These are phyloP conservation scores for Termitomyces sp. DNA, from an alignment of 768 basidiomycete genomes.

Conservation along the genomic window DNA sequence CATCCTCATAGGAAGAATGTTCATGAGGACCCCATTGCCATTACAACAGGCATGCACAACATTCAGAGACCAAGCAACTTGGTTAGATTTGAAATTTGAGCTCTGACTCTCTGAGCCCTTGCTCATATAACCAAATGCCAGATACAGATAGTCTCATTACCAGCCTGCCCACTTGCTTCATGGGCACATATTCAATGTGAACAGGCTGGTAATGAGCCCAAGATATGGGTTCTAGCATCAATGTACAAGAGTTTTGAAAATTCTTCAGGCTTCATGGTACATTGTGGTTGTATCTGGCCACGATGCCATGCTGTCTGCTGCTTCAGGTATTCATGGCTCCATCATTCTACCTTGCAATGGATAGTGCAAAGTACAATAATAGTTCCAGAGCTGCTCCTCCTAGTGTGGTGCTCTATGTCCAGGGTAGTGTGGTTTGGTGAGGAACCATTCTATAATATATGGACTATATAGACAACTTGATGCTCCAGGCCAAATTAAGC, in stretches of 20 bases:
- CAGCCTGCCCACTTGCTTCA: too few species aligned
- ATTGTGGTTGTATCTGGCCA: constrained; percentile 20
- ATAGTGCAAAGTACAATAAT: neutral
- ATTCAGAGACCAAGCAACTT: too few species aligned
- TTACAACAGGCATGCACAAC: too few species aligned
- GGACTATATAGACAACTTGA: constrained; percentile 17
- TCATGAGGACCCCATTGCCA: too few species aligned
- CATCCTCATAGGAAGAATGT: too few species aligned
- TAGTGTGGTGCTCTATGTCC: constrained; percentile 31
- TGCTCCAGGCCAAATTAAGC: constrained; percentile 27
- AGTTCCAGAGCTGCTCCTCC: constrained; percentile 22
- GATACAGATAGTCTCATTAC: too few species aligned
- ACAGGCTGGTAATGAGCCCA: too few species aligned
- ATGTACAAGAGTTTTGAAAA: constrained; percentile 9
- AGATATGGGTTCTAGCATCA: neutral
- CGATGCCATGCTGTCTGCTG: constrained; percentile 21
- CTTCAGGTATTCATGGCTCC: constrained; percentile 15
- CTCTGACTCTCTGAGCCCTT: too few species aligned
- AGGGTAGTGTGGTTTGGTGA: constrained; percentile 42
- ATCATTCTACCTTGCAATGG: neutral
- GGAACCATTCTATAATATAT: constrained; percentile 9
- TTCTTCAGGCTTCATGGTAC: constrained; percentile 8
- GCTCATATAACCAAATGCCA: too few species aligned
- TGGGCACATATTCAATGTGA: too few species aligned
- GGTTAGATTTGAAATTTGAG: too few species aligned